Evolutionary conservation across 257 asterid genomes (phyloP), one percentile per base, ranked within the genome.

Genomic region (Nicotiana attenuata): DNA sequence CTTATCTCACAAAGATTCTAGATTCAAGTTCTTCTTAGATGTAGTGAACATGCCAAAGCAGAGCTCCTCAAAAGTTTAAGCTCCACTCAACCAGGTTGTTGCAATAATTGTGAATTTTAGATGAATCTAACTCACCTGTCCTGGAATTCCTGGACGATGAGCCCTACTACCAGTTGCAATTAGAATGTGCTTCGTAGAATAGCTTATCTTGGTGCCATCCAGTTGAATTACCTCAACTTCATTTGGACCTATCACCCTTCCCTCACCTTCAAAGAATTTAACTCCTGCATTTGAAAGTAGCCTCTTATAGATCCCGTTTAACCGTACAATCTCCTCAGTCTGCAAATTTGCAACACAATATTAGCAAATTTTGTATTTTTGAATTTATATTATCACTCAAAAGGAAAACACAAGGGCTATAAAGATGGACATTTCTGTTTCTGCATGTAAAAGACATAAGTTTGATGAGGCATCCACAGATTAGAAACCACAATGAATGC

Each of bases 101-200:
- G 50, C 60, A 77, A 63, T 73, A 73, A 73, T 50, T 24, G 29
- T 24, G 24, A 67, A 26, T 24, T 47, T 75, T 50, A 73, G 80
- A 2, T 14, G 80, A 57, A 76, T 31, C 80, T 65, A n/a, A 38
- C 31, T 75, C 81, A 96, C 99, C 91, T 92, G 92, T 81, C 99
- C 99, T 15, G 97, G 95, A 82, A 94, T 93, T 81, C 81, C 80
- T 81, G 90, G 94, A 85, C 97, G 98, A 55, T 90, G 90, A 82
- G 99, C 98, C 71, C 97, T 90, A 87, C 99, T 88, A 28, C 99
- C 99, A 76, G 99, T 96, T 24, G 99, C 93, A 85, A 96, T 91
- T 81, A 96, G 86, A 81, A 96, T 94, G 82, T 94, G 92, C 87
- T 94, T 96, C 19, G 99, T 94, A 1, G 97, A 89, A 89, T 92